Conservation (phyloP, 176 grass and related monocot genomes). For the Lolium rigidum region DNA sequence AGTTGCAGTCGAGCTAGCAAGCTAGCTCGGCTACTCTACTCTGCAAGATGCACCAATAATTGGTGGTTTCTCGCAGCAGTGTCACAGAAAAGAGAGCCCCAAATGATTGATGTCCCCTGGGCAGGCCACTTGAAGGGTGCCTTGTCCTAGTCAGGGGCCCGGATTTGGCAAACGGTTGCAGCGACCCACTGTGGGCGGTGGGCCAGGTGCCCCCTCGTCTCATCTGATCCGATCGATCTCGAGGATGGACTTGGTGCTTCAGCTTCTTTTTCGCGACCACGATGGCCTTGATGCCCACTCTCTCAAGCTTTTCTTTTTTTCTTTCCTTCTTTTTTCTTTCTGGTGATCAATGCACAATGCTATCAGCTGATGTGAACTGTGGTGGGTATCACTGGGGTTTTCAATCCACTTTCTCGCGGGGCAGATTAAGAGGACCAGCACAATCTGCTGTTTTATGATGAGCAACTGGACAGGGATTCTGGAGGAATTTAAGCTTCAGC, state of each 20-base stretch:
- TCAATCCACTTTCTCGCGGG: slow-evolving; percentile 23
- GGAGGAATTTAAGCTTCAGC: neutral
- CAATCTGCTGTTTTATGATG: neutral
- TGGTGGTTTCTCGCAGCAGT: slow-evolving; percentile 38
- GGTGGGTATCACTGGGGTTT: slow-evolving; percentile 1
- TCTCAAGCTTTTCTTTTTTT: neutral
- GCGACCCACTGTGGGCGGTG: slow-evolving; percentile 21
- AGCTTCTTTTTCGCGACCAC: slow-evolving; percentile 46
- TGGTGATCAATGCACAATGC: neutral
- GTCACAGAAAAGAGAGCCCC: neutral
- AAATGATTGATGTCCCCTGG: slow-evolving; percentile 47
- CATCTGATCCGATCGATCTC: slow-evolving; percentile 14
- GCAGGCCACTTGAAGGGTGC: slow-evolving; percentile 46
- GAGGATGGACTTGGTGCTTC: slow-evolving; percentile 13
- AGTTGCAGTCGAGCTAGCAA: neutral
- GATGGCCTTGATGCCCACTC: slow-evolving; percentile 46
- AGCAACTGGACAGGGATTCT: neutral
- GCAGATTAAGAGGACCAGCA: neutral
- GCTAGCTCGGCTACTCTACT: neutral
- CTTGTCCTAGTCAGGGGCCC: slow-evolving; percentile 50
- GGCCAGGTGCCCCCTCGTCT: slow-evolving; percentile 6
- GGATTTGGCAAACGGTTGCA: slow-evolving; percentile 41
- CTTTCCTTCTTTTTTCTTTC: neutral
- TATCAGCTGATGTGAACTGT: slow-evolving; percentile 34
- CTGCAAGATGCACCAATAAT: slow-evolving; percentile 42